These are phyloP conservation scores for Fusarium subglutinans DNA, from an alignment of 2,329 filamentous ascomycete genomes.

Conservation along the genomic window DNA sequence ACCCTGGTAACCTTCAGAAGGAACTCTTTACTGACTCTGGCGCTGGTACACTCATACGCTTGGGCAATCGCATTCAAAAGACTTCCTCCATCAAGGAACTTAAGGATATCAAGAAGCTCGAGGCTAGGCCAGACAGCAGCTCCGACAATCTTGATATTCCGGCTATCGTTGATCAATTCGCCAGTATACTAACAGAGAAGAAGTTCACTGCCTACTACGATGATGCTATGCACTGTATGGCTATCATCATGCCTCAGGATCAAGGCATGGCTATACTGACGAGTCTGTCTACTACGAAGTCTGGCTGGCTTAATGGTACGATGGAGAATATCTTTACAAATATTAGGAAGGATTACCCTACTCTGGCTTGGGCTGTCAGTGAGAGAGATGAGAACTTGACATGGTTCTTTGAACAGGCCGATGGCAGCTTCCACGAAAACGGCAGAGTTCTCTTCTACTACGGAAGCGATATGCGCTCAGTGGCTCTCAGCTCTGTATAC, in stretches of 20 bases:
- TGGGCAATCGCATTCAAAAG: not conserved
- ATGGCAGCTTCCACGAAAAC: not conserved
- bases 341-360: not conserved
- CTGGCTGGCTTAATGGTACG: not conserved
- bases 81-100: not conserved
- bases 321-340: not conserved
- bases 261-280: not conserved
- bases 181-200: not conserved
- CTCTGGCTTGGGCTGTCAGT: not conserved
- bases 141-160: not conserved
- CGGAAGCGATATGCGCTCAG: not conserved
- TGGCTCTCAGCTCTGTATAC: not conserved
- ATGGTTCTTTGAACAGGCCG: not conserved
- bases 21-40: not conserved
- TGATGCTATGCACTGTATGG: not conserved
- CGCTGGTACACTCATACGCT: not conserved
- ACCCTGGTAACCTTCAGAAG: not conserved
- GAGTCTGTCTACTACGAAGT: not conserved
- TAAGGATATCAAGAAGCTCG: not conserved
- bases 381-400: not conserved
- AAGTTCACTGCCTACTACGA: not conserved
- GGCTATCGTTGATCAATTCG: not conserved
- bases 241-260: not conserved
- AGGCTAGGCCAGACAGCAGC: not conserved
- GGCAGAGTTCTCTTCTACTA: not conserved